phyloP scores from a whole-genome alignment of 192 early-diverging fungal genomes.

The Paraglomus occultum region DNA sequence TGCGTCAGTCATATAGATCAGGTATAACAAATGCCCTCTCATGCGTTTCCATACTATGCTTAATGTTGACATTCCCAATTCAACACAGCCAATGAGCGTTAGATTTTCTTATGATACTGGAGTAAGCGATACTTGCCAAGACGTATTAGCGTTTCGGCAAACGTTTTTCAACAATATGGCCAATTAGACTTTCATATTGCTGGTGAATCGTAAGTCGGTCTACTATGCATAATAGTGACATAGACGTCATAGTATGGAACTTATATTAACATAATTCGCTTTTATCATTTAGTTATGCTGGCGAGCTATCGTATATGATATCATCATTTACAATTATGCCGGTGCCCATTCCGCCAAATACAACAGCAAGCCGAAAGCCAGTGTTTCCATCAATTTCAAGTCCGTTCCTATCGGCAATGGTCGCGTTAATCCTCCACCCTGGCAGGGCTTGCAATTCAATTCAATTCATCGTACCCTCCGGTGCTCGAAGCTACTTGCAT shows the following conservation, averaged over 20 bases:
- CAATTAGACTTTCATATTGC: constrained; percentile 80
- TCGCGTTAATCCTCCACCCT: constrained; percentile 82
- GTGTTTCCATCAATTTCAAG: constrained; percentile 62
- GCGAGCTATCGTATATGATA: constrained; percentile 86
- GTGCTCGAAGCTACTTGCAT: constrained; percentile 73
- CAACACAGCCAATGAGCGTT: constrained; percentile 72
- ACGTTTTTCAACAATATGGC: constrained; percentile 87
- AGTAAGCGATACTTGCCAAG: constrained; percentile 71
- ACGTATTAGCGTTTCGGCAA: constrained; percentile 91
- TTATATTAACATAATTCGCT: constrained; percentile 8
- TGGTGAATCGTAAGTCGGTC: constrained; percentile 61
- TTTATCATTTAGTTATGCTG: constrained; percentile 55
- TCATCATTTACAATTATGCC: constrained; percentile 73
- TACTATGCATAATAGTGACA: constrained; percentile 38
- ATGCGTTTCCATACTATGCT: background rate
- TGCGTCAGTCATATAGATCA: constrained; percentile 86
- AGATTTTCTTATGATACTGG: constrained; percentile 85
- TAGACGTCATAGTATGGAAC: constrained; percentile 13
- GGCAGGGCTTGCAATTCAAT: constrained; percentile 72
- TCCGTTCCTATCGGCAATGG: constrained; percentile 91
- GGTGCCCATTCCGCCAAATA: constrained; percentile 24
- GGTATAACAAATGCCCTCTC: constrained; percentile 26
- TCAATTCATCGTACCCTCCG: constrained; percentile 72
- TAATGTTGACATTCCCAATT: constrained; percentile 16
- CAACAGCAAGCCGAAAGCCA: constrained; percentile 10